Percentiles rank a stretch among this genome's conserved stretches.
Conservation (phyloP, 2,329 filamentous ascomycete genomes). For the Cyphellophora attinorum region DNA sequence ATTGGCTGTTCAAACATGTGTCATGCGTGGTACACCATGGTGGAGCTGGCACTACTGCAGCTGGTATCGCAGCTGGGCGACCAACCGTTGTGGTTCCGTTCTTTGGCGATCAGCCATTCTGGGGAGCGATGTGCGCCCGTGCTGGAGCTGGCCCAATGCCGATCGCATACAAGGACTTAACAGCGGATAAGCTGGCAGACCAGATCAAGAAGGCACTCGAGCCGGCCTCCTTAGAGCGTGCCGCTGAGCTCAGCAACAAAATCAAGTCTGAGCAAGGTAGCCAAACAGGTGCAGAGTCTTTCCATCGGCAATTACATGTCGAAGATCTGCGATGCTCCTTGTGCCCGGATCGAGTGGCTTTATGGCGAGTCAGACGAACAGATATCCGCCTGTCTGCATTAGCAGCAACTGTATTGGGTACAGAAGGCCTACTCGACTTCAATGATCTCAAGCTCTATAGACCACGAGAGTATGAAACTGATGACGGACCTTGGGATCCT, state of each 20-base stretch:
- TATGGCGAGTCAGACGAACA: slow-evolving; percentile 64
- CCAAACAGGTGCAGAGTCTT: slow-evolving; percentile 55
- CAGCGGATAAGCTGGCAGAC: slow-evolving; percentile 53
- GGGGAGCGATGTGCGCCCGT: slow-evolving; percentile 65
- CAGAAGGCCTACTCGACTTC: slow-evolving; percentile 55
- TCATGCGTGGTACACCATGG: slow-evolving; percentile 78
- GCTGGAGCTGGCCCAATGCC: slow-evolving; percentile 64
- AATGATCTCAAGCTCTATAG: slow-evolving; percentile 60
- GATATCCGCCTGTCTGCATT: slow-evolving; percentile 60
- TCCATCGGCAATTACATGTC: slow-evolving; percentile 60
- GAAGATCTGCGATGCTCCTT: slow-evolving; percentile 61
- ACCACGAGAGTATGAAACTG: slow-evolving; percentile 61
- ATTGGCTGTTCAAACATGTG: slow-evolving; percentile 78
- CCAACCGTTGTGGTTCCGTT: slow-evolving; percentile 79
- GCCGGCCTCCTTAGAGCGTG: slow-evolving; percentile 48
- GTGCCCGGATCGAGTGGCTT: slow-evolving; percentile 57
- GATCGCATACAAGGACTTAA: slow-evolving; percentile 59
- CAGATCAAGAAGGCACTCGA: slow-evolving; percentile 53
- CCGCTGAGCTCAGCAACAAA: slow-evolving; percentile 48
- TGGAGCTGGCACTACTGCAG: slow-evolving; percentile 77
- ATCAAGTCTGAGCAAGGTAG: slow-evolving; percentile 59
- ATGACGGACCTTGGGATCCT: slow-evolving; percentile 69
- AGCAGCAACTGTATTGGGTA: slow-evolving; percentile 60
- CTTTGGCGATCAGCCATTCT: slow-evolving; percentile 76
- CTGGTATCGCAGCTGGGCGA: slow-evolving; percentile 71